phyloP scores from a whole-genome alignment of 306 rosid genomes.

The Ochetophila trinervis region DNA sequence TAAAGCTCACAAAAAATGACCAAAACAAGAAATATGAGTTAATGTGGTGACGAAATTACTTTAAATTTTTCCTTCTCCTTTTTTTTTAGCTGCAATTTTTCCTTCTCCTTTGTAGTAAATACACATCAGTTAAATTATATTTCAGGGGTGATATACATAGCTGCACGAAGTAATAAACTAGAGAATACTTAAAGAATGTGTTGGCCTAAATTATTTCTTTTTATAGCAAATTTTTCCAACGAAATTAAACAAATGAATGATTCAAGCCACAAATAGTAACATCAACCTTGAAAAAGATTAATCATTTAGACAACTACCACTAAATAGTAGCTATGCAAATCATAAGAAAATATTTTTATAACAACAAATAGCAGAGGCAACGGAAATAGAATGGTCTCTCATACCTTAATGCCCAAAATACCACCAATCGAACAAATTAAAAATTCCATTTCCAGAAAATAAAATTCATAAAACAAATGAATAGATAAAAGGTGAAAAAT shows the following conservation, averaged over 20 bases:
- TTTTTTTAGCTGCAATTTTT: no score
- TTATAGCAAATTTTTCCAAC: no score
- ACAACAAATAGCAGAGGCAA: neutral
- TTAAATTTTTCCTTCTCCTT: slow-evolving; percentile 54
- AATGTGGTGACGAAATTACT: slow-evolving; percentile 31
- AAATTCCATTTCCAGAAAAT: neutral
- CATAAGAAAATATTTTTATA: neutral
- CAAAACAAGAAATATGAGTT: slow-evolving; percentile 5
- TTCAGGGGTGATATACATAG: neutral
- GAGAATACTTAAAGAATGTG: no score
- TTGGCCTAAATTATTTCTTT: no score
- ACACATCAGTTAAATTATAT: slow-evolving; percentile 16
- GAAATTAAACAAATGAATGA: no score
- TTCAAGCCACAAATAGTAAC: no score
- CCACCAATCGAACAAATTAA: neutral
- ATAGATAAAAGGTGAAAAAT: no score
- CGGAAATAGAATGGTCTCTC: neutral
- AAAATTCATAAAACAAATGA: no score
- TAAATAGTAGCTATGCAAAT: no score
- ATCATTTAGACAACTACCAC: no score
- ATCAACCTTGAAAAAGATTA: no score
- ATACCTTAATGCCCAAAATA: slow-evolving; percentile 6
- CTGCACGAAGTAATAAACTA: neutral
- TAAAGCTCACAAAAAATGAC: neutral
- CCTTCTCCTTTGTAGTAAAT: slow-evolving; percentile 57